Evolutionary conservation across 257 asterid genomes (phyloP), one percentile per base, ranked within the genome.

Genomic region (Thymus mandschuricus): DNA sequence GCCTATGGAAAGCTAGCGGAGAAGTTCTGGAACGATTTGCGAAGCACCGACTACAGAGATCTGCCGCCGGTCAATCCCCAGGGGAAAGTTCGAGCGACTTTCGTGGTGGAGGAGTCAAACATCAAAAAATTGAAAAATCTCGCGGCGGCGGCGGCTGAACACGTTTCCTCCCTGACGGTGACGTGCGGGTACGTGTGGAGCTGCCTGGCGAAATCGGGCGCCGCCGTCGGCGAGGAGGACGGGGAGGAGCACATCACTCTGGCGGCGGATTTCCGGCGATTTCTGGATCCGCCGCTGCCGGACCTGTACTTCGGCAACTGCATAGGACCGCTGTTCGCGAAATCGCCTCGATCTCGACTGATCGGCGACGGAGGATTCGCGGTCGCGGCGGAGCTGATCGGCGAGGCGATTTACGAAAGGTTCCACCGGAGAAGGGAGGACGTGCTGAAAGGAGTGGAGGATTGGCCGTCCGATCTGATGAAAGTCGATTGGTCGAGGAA

Each of bases 281-380:
- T 65, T 2, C 8, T 69, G 44, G 34, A 12, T 13, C 74, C 66
- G 31, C 65, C 65, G 5, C 43, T 69, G 57, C 74, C 74, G 8
- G 57, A 38, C 0, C 46, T 41, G 5, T 69, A 69, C 9, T 69
- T 56, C 8, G 74, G 74, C 45, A 69, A 69, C 29, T 69, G 74
- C 46, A 1, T 69, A 3, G 66, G 66, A 10, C 33, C 33, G 2
- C 35, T 69, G 57, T 11, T 56, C 13, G 57, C 56, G 28, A n/a
- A 56, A 29, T 56, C 65, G 44, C 73, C 57, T 11, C 57, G 74
- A 4, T 8, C 65, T 41, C 15, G 35, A 48, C 29, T 69, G 65
- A 13, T 57, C 8, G 65, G 66, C 7, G 52, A 69, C 11, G 57
- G 10, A 1, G 74, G 74, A 4, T 69, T 56, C 30, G 46, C 43